Evolutionary conservation across 768 basidiomycete species (phyloP).

Genomic region (Podaxis sp.): DNA sequence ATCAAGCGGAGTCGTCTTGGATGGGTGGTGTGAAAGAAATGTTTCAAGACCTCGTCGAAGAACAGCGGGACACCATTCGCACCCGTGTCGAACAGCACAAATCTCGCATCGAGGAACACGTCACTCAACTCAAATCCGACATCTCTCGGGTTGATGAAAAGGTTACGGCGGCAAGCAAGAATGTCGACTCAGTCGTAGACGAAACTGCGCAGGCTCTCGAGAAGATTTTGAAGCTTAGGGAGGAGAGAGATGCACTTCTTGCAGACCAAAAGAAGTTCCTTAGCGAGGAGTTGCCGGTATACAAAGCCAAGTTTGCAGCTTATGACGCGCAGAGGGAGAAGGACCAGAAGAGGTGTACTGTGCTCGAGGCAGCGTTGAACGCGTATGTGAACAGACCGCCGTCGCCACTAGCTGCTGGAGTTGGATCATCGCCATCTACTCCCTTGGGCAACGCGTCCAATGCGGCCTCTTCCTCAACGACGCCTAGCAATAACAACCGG

Average conservation of each 20-base stretch:
- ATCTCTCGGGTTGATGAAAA: background rate
- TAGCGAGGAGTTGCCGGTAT: slow-evolving; percentile 6
- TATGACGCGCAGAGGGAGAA: slow-evolving; percentile 13
- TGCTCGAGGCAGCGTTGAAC: slow-evolving; percentile 19
- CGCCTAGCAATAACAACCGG: background rate
- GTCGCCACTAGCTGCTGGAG: background rate
- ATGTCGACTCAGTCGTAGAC: background rate
- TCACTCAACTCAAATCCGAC: background rate
- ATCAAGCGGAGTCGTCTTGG: background rate
- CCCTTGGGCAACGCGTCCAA: background rate
- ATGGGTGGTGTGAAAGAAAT: background rate
- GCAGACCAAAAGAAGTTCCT: background rate
- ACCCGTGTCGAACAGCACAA: background rate
- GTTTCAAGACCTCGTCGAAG: background rate
- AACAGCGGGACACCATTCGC: background rate
- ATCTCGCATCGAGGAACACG: background rate
- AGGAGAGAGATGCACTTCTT: background rate
- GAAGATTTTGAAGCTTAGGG: background rate
- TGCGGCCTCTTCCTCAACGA: background rate
- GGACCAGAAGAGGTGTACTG: slow-evolving; percentile 11
- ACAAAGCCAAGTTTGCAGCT: slow-evolving; percentile 8
- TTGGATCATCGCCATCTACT: background rate
- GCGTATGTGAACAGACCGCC: slow-evolving; percentile 17
- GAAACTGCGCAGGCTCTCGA: background rate
- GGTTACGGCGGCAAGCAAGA: background rate